Percentiles rank a stretch among this genome's conserved stretches.
These are phyloP conservation scores for Scheffersomyces illinoinensis DNA, from an alignment of 1,139 yeast genomes.

Conservation along the genomic window DNA sequence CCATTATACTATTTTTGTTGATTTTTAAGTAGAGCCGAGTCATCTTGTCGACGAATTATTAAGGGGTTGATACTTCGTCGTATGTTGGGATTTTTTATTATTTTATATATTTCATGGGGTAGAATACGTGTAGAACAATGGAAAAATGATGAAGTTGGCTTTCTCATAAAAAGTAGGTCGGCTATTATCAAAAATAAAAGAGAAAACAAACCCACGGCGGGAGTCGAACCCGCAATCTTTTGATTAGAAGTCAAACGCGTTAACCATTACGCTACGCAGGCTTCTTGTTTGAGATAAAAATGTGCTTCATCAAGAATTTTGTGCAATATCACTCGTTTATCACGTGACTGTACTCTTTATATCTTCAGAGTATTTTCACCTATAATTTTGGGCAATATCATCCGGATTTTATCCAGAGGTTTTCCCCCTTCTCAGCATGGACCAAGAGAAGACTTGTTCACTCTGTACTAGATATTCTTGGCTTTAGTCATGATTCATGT, in stretches of 20 bases:
- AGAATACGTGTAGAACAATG: background rate
- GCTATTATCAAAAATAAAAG: slow-evolving; percentile 41
- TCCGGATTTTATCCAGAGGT: too few species aligned
- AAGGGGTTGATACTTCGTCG: background rate
- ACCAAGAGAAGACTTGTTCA: too few species aligned
- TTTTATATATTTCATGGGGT: background rate
- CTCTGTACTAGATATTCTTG: background rate
- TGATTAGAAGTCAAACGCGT: slow-evolving; percentile 50
- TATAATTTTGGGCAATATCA: too few species aligned
- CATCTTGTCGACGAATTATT: background rate
- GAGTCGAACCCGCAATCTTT: slow-evolving; percentile 50
- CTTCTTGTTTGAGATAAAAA: background rate
- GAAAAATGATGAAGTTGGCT: background rate
- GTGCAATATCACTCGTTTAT: background rate
- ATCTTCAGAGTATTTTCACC: too few species aligned
- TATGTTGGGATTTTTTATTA: background rate
- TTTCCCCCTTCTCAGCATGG: too few species aligned
- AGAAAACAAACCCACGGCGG: slow-evolving; percentile 47
- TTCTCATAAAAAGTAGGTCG: background rate
- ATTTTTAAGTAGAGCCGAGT: background rate
- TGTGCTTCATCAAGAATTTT: background rate
- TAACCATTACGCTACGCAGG: slow-evolving; percentile 43
- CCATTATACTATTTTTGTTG: background rate
- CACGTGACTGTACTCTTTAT: too few species aligned
- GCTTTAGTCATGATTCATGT: background rate